These are phyloP conservation scores for Cladophialophora exuberans DNA, from an alignment of 2,329 filamentous ascomycete genomes.

Conservation along the genomic window DNA sequence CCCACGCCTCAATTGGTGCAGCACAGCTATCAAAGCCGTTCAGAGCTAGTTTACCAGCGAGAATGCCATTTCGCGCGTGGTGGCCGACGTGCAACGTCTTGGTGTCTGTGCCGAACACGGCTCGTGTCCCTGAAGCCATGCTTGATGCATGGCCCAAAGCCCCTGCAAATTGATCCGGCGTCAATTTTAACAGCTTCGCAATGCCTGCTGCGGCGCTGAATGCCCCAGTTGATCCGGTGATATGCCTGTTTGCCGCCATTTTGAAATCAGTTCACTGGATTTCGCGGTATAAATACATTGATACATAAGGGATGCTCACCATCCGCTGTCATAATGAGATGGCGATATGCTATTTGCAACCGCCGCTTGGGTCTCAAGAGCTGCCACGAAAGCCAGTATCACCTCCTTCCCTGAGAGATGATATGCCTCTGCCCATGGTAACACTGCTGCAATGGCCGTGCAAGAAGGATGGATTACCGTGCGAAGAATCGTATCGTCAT, in stretches of 20 bases:
- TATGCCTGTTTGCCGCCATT: constrained; percentile 41
- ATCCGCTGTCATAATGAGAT: constrained; percentile 58
- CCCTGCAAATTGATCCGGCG: constrained; percentile 46
- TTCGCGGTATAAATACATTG: no score
- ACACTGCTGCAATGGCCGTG: constrained; percentile 53
- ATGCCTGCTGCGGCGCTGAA: constrained; percentile 58
- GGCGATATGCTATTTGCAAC: constrained; percentile 56
- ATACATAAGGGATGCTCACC: constrained; percentile 34
- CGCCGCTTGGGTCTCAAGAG: constrained; percentile 58
- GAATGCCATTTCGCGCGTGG: constrained; percentile 55
- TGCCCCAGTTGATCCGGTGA: constrained; percentile 55
- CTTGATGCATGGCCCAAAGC: constrained; percentile 58
- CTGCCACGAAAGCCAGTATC: constrained; percentile 55
- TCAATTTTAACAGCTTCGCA: constrained; percentile 50
- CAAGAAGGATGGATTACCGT: constrained; percentile 60
- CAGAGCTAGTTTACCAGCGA: constrained; percentile 50
- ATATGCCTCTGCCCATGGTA: constrained; percentile 50
- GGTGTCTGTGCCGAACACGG: constrained; percentile 59
- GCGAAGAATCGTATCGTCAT: constrained; percentile 60
- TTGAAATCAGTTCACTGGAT: no score
- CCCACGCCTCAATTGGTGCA: constrained; percentile 54
- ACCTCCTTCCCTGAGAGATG: constrained; percentile 50
- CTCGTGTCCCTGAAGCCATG: constrained; percentile 57
- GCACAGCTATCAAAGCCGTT: constrained; percentile 54
- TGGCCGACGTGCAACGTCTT: constrained; percentile 60